These are phyloP conservation scores for Delitschia confertaspora DNA, from an alignment of 495 filamentous ascomycete species.

Conservation along the genomic window DNA sequence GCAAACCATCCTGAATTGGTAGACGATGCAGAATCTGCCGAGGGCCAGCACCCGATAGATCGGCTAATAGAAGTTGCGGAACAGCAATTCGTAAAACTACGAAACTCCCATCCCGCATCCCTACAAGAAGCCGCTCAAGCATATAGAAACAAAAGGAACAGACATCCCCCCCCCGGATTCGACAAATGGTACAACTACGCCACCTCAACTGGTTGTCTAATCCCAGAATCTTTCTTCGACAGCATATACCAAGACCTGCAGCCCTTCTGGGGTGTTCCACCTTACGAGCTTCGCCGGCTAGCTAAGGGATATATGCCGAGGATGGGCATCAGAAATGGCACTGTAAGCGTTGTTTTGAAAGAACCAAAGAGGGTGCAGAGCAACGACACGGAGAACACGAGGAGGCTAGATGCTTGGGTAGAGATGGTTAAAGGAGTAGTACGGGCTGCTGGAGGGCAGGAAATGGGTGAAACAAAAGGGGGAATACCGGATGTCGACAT, in stretches of 20 bases:
- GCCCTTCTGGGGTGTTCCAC: constrained; percentile 34
- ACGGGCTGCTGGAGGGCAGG: constrained; percentile 1
- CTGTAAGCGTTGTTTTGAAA: constrained; percentile 14
- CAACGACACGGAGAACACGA: no score
- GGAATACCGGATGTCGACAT: constrained; percentile 35
- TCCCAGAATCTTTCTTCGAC: constrained; percentile 36
- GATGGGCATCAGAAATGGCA: constrained; percentile 29
- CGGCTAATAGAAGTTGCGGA: constrained; percentile 26
- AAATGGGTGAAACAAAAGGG: neutral
- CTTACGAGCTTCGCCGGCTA: constrained; percentile 21
- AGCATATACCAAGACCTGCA: constrained; percentile 33
- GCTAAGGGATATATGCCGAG: constrained; percentile 17
- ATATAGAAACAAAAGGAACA: constrained; percentile 27
- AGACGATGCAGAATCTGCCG: no score
- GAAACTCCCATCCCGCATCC: constrained; percentile 22
- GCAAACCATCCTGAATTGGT: neutral
- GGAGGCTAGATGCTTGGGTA: constrained; percentile 28
- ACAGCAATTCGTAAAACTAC: constrained; percentile 8
- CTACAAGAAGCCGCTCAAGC: constrained; percentile 29
- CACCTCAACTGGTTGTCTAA: constrained; percentile 23
- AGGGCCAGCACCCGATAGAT: constrained; percentile 30
- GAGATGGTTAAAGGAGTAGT: constrained; percentile 27
- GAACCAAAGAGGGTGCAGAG: constrained; percentile 5
- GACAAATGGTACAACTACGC: constrained; percentile 34
- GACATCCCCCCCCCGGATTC: constrained; percentile 36